Evolutionary conservation across 768 basidiomycete genomes (phyloP), one percentile per base, ranked within the genome.

Genomic region (Mycena belliarum): DNA sequence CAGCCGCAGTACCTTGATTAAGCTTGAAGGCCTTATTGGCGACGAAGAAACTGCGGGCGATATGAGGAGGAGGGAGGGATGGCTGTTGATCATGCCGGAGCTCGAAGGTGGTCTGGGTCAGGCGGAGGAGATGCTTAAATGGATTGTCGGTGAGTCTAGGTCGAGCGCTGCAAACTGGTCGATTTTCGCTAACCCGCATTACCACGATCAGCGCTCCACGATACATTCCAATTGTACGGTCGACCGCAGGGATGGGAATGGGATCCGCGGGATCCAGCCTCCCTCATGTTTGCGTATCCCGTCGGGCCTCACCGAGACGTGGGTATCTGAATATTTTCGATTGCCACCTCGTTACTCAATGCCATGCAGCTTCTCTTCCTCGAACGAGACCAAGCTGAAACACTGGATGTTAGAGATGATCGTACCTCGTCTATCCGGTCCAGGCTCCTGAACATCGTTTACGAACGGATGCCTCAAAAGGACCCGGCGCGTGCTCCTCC

Each of bases 211-310:
- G 91, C 83, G 15, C 77, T 95, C 38, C 94, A 95, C 65, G 93
- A 94, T 69, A 85, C 88, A 2, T 97, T 95, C 69, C 81, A 82
- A 49, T 77, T 98, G 21, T 96, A 98, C 68, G 96, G 97, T 29
- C 82, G 96, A 45, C 94, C 95, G 6, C 81, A 84, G 23, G 74
- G 79, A 23, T 97, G 95, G 76, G 88, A 84, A 25, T 98, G 93
- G 93, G 91, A 98, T 66, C 91, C 91, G 50, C 82, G 89, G 15
- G 87, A 96, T 69, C 82, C 86, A 0, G 69, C 71, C 9, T 93
- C 91, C 11, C 80, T 96, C 72, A 95, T 98, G 87, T 98, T 95
- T 71, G 93, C 87, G 0, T 97, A 98, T 70, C 95, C 96, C 8
- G 86, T 92, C 46, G 95, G 93, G 1, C 84, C 88, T 5, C 75